These are phyloP conservation scores for Gastrolobium villosum DNA, from an alignment of 306 rosid genomes.

Conservation along the genomic window DNA sequence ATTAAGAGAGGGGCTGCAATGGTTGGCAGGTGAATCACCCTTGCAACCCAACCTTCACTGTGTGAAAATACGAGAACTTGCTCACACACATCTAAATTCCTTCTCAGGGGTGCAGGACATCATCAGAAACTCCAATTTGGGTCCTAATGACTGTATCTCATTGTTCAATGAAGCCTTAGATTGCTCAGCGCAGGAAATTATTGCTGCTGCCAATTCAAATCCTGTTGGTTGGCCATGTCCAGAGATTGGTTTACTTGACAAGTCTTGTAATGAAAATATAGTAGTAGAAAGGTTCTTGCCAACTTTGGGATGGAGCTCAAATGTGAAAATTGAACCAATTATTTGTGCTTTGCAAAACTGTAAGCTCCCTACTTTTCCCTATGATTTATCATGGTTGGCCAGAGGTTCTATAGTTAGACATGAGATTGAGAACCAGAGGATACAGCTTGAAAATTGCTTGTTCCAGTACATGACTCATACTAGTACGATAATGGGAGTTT, in stretches of 20 bases:
- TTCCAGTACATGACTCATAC: slow-evolving; percentile 66
- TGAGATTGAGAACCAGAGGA: slow-evolving; percentile 67
- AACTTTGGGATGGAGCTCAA: slow-evolving; percentile 79
- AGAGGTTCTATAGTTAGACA: slow-evolving; percentile 59
- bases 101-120: slow-evolving; percentile 56
- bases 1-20: slow-evolving; percentile 80
- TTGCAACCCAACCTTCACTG: slow-evolving; percentile 62
- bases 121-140: slow-evolving; percentile 59
- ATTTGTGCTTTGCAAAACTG: slow-evolving; percentile 62
- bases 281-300: slow-evolving; percentile 62
- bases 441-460: slow-evolving; percentile 72
- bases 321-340: slow-evolving; percentile 61
- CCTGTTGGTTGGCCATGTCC: slow-evolving; percentile 84
- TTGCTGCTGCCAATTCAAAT: slow-evolving; percentile 67
- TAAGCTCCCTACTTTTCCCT: slow-evolving; percentile 71
- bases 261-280: slow-evolving; percentile 59
- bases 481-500: slow-evolving; percentile 66
- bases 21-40: slow-evolving; percentile 93
- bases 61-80: slow-evolving; percentile 69
- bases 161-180: slow-evolving; percentile 87
- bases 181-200: slow-evolving; percentile 64
- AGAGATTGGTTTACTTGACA: slow-evolving; percentile 69
- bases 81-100: slow-evolving; percentile 67
- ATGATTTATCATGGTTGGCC: slow-evolving; percentile 70
- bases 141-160: slow-evolving; percentile 72